Percentiles rank a stretch among this genome's conserved stretches.
phyloP scores from a whole-genome alignment of 1,284 basidiomycete genomes.

The Irpex sp. region DNA sequence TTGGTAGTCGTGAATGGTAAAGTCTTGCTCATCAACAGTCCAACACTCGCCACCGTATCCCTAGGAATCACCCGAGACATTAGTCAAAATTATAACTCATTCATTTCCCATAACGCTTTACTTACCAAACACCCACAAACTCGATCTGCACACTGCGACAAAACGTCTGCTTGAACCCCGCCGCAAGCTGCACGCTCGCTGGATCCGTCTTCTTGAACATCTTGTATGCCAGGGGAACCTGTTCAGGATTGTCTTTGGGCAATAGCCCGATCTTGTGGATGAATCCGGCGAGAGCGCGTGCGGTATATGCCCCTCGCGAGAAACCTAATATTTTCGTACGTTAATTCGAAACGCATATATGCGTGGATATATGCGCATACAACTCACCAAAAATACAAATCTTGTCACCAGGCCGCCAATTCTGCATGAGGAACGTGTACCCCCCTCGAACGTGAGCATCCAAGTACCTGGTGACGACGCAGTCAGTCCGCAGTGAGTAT shows the following conservation, averaged over 20 bases:
- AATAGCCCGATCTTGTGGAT: conserved; percentile 46
- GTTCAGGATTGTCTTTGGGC: conserved; percentile 46
- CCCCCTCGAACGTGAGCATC: conserved; percentile 55
- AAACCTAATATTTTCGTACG: conserved; percentile 22
- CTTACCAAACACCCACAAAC: conserved; percentile 40
- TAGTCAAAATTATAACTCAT: not conserved
- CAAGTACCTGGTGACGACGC: conserved; percentile 33
- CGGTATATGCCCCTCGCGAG: conserved; percentile 46
- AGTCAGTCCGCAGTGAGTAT: not conserved
- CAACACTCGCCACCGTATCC: conserved; percentile 40
- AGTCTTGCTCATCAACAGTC: conserved; percentile 31
- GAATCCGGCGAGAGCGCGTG: conserved; percentile 45
- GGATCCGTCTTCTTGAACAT: conserved; percentile 46
- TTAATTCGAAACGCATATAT: not conserved
- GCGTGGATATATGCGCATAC: not conserved
- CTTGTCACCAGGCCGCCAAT: conserved; percentile 44
- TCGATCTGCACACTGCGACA: conserved; percentile 46
- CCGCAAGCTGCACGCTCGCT: conserved; percentile 35
- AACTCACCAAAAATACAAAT: conserved; percentile 52
- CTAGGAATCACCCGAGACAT: too few relatives aligned
- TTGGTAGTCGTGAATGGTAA: conserved; percentile 40
- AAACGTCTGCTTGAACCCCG: conserved; percentile 50
- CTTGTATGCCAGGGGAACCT: conserved; percentile 55
- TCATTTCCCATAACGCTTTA: not conserved
- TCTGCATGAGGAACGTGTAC: conserved; percentile 65